Conservation (phyloP, 2,329 filamentous ascomycete species). For the Talaromyces islandicus region DNA sequence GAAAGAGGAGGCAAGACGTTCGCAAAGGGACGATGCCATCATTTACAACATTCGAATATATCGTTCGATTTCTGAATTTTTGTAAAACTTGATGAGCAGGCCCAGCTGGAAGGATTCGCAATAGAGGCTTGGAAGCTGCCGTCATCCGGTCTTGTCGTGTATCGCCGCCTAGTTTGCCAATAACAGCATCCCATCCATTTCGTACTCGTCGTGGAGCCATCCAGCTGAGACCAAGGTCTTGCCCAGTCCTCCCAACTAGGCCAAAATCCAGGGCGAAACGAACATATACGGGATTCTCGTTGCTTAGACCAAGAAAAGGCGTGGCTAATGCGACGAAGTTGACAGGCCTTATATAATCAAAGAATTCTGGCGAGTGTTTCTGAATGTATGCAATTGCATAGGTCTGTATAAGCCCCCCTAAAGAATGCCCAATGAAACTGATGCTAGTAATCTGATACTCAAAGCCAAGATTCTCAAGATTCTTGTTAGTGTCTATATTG, state of each 20-base stretch:
- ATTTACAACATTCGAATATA: conserved; percentile 97
- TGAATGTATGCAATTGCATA: conserved; percentile 96
- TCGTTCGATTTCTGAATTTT: conserved; percentile 82
- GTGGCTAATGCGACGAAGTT: conserved; percentile 88
- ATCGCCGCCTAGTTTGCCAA: conserved; percentile 69
- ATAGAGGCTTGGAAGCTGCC: conserved; percentile 78
- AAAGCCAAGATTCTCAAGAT: conserved; percentile 14
- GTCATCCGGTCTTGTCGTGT: conserved; percentile 52
- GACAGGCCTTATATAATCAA: conserved; percentile 74
- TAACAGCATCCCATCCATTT: conserved; percentile 82
- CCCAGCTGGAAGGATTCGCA: conserved; percentile 84
- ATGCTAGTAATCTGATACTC: conserved; percentile 85
- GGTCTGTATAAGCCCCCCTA: conserved; percentile 83
- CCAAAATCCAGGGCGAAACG: conserved; percentile 96
- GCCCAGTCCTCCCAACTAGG: conserved; percentile 88
- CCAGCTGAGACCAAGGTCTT: conserved; percentile 94
- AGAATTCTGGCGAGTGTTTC: conserved; percentile 89
- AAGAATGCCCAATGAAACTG: conserved; percentile 87
- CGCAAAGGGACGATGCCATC: conserved; percentile 93
- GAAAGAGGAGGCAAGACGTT: conserved; percentile 90
- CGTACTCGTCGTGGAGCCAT: conserved; percentile 75
- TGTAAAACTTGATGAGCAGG: conserved; percentile 81
- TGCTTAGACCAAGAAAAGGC: conserved; percentile 84
- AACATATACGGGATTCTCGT: conserved; percentile 95
- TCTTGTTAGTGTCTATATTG: not conserved